Conservation (phyloP, 2,329 filamentous ascomycete genomes). For the Pestalotiopsis fici region DNA sequence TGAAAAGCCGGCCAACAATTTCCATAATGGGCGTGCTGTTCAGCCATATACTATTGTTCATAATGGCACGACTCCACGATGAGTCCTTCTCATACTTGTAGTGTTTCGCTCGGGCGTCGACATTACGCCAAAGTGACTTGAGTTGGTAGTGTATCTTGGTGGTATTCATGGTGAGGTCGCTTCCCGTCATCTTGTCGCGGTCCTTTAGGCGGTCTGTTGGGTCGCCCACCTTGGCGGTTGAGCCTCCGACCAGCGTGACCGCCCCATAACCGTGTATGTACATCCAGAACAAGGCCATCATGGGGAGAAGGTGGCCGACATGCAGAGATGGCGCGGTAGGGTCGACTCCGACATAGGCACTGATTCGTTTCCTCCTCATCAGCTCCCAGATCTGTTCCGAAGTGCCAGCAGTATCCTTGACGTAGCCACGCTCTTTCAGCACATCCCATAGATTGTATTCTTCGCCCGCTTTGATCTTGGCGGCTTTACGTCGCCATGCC, state of each 20-base stretch:
- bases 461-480: slow-evolving; percentile 50
- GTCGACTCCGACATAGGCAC: slow-evolving; percentile 80
- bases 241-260: slow-evolving; percentile 69
- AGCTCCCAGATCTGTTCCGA: slow-evolving; percentile 57
- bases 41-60: slow-evolving; percentile 88
- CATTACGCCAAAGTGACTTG: slow-evolving; percentile 72
- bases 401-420: slow-evolving; percentile 73
- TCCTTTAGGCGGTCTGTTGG: slow-evolving; percentile 69
- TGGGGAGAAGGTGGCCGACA: slow-evolving; percentile 75
- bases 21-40: slow-evolving; percentile 71
- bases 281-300: slow-evolving; percentile 86
- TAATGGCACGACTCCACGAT: slow-evolving; percentile 66
- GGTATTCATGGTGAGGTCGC: slow-evolving; percentile 63
- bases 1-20: slow-evolving; percentile 73
- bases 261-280: slow-evolving; percentile 74
- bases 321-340: slow-evolving; percentile 80
- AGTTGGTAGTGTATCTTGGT: slow-evolving; percentile 70
- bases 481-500: slow-evolving; percentile 50
- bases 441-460: slow-evolving; percentile 59
- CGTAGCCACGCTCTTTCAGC: slow-evolving; percentile 70
- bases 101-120: slow-evolving; percentile 64
- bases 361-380: slow-evolving; percentile 66
- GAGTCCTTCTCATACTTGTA: slow-evolving; percentile 65
- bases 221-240: slow-evolving; percentile 78
- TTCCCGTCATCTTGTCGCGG: slow-evolving; percentile 53